phyloP scores from a whole-genome alignment of 2,329 filamentous ascomycete species.

The Aspergillus glaucus region DNA sequence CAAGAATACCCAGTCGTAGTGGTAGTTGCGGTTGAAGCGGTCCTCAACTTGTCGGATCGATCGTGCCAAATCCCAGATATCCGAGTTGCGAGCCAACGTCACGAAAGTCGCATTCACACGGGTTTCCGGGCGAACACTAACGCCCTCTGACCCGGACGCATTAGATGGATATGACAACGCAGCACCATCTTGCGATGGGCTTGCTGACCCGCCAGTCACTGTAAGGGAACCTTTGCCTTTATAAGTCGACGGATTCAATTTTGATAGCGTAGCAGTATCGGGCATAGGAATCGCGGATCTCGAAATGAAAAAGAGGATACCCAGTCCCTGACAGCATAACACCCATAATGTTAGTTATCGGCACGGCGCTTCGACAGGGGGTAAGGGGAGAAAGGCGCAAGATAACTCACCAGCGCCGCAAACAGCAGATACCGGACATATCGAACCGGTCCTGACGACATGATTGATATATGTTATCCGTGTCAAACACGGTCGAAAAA shows the following conservation, averaged over 20 bases:
- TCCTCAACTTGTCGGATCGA: slow-evolving; percentile 97
- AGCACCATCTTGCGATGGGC: slow-evolving; percentile 19
- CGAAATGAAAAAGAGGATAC: slow-evolving; percentile 77
- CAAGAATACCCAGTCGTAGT: slow-evolving; percentile 99
- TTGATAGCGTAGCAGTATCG: slow-evolving; percentile 17
- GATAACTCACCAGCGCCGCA: slow-evolving; percentile 67
- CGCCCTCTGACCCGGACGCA: slow-evolving; percentile 16
- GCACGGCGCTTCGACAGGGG: background rate
- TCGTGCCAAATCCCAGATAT: slow-evolving; percentile 93
- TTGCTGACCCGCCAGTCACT: slow-evolving; percentile 3
- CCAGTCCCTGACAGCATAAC: slow-evolving; percentile 46
- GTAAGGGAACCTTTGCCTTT: slow-evolving; percentile 17
- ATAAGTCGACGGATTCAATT: slow-evolving; percentile 15
- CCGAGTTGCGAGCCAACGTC: slow-evolving; percentile 83
- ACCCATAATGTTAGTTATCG: slow-evolving; percentile 10
- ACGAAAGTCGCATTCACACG: slow-evolving; percentile 98
- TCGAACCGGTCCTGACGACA: slow-evolving; percentile 30
- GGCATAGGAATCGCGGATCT: slow-evolving; percentile 47
- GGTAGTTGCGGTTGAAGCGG: slow-evolving; percentile 91
- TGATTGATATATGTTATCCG: slow-evolving; percentile 11
- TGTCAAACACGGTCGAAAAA: slow-evolving; percentile 14
- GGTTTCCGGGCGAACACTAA: slow-evolving; percentile 53
- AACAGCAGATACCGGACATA: slow-evolving; percentile 64
- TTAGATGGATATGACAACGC: slow-evolving; percentile 3
- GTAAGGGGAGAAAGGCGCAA: background rate